Base-by-base conservation (phyloP, 1,284 basidiomycete genomes). In the Nidula niveotomentosa region DNA sequence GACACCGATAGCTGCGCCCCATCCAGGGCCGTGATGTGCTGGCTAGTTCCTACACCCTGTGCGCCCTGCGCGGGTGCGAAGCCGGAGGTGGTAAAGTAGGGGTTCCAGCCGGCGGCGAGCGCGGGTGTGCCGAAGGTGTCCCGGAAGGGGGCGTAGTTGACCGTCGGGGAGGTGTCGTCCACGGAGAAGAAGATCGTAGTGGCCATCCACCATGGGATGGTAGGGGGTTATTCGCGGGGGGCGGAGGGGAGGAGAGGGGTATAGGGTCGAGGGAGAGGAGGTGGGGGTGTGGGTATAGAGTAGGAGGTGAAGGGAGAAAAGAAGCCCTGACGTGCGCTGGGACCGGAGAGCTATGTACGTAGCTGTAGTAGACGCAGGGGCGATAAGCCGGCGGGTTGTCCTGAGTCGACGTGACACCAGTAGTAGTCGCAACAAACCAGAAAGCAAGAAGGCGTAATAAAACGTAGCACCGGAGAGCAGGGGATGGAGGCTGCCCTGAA, bases 151-250 rank as follows among this genome's bases (percentile, higher is more conserved):
- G 70, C 75, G 71, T 89, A 91, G 41, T 64, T 63, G 61, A 91
- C 72, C 48, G 75, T 67, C 10, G 89, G 89, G 36, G 88, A 89
- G 51, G 82, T 81, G 66, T 90, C 83, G 68, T 86, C 81, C 65
- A 91, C 73, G 55, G 71, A 67, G 69, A 90, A 72, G 61, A 76
- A 72, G 62, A 82, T 74, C 56, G 66, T 65, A 60, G 71, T 69
- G 58, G 76, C 77, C 80, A 84, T 86, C 69, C 71, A 81, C 75
- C 77, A 79, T 79, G 67, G 64, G 68, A 58, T 48, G 49, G 17
- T 56, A 51, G 57, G 56, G 54, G 57, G 52, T 51, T 62, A 47
- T n/a, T 12, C 10, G 39, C 36, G 49, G 34, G 48, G 56, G 8
- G 61, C 46, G 45, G 43, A 30, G 30, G 17, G 8, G 17, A 35